Evolutionary conservation across 148 eudicot genomes (phyloP), one percentile per base, ranked within the genome.

Genomic region (Cornus kousa): DNA sequence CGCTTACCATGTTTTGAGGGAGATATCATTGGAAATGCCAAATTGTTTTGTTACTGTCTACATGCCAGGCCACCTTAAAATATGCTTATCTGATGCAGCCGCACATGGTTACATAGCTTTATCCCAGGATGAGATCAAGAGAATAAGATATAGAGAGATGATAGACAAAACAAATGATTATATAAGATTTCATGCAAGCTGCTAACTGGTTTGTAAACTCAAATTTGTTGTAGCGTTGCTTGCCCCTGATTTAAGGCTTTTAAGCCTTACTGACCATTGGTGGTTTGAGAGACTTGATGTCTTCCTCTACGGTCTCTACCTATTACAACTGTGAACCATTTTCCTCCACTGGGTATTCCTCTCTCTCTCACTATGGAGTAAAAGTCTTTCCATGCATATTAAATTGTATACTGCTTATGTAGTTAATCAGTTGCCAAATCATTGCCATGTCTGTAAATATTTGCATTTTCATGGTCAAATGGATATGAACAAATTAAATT

Each of bases 91-190:
- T 19, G 22, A 35, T 33, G 43, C 46, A 13, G 43, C 71, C 2
- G 43, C 71, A 68, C 71, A 68, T 32, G 71, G 73, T 70, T 46
- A 37, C 50, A 46, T 71, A 43, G 28, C 73, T 71, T 43, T 43
- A 11, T 71, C 24, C 23, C 48, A 0, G 59, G 59, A 11, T 53
- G 59, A 53, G 59, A 53, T 53, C 59, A 0, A 20, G 1, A 20
- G 33, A 12, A 35, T 32, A 20, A n/a, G 71, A 13, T 12, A 35
- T 11, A 14, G 8, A 11, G 19, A 37, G 73, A 70, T 70, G 53
- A 33, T 20, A n/a, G 24, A 39, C 5, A 11, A 11, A 6, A 13
- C 4, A 16, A 5, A 20, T 33, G 71, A 3, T 32, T 68, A 11
- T 48, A 11, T 48, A 3, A 48, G 1, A 48, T 8, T 48, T 48